Conservation (phyloP, 139 green algal genomes). For the Mesostigma viride region DNA sequence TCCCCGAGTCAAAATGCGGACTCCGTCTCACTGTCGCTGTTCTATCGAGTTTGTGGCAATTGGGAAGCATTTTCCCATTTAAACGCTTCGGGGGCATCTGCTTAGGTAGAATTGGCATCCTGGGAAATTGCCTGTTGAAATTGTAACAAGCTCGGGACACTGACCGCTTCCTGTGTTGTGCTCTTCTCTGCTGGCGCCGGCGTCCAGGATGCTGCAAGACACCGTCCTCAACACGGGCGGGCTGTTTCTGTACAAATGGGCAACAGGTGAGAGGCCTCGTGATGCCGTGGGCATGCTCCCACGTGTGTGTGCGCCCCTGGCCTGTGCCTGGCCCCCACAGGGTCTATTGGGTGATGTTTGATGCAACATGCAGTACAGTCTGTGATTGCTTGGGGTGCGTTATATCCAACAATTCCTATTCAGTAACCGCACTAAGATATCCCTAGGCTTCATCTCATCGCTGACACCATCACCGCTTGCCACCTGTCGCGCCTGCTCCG, state of each 20-base stretch:
- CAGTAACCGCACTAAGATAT: neutral
- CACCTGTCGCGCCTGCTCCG: neutral
- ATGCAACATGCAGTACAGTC: conserved; percentile 7
- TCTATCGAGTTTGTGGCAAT: no score
- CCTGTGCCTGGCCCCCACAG: neutral
- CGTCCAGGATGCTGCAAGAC: conserved; percentile 21
- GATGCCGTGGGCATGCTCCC: no score
- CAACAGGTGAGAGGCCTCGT: conserved; percentile 20
- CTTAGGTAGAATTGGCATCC: no score
- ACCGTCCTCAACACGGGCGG: conserved; percentile 31
- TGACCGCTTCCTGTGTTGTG: no score
- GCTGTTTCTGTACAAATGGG: conserved; percentile 28
- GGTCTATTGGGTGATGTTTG: no score
- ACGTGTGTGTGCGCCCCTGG: conserved; percentile 3
- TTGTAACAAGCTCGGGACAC: no score
- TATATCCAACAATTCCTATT: conserved; percentile 9
- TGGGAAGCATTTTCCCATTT: no score
- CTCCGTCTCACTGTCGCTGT: no score
- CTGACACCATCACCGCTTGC: neutral
- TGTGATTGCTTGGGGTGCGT: neutral
- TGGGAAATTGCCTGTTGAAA: no score
- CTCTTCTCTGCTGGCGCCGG: no score
- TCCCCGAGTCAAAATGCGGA: no score
- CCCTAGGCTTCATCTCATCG: neutral
- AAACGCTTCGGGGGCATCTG: no score